Evolutionary conservation across 352 stramenopile species (phyloP).

Genomic region (Phytophthora pluvialis): DNA sequence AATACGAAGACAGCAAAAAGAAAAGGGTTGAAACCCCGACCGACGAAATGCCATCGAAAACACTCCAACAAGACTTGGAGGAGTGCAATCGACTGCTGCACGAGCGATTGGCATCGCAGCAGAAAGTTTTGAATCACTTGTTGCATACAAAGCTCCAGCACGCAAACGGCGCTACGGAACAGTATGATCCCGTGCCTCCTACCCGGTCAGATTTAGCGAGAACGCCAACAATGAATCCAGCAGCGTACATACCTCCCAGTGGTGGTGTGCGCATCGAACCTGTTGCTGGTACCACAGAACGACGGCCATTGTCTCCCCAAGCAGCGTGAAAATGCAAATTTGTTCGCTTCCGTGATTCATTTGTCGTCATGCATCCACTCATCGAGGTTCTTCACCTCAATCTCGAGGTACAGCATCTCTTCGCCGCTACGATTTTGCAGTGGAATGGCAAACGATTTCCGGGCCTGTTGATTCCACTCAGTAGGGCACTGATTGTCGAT

Average conservation of each 20-base stretch:
- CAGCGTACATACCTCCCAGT: neutral
- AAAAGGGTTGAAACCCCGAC: conserved; percentile 21
- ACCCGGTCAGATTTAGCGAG: neutral
- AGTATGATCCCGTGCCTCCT: neutral
- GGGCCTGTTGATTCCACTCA: conserved; percentile 40
- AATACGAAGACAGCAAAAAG: conserved; percentile 12
- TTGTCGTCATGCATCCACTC: conserved; percentile 42
- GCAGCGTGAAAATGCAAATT: conserved; percentile 15
- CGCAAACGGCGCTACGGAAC: neutral
- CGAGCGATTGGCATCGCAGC: conserved; percentile 41
- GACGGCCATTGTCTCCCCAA: conserved; percentile 25
- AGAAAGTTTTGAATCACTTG: conserved; percentile 43
- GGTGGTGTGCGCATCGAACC: neutral
- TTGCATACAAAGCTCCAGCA: conserved; percentile 36
- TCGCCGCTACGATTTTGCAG: conserved; percentile 41
- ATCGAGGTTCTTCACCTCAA: conserved; percentile 56
- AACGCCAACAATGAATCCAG: neutral
- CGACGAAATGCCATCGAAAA: neutral
- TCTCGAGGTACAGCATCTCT: conserved; percentile 54
- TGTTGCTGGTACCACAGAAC: neutral
- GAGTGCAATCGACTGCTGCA: conserved; percentile 43
- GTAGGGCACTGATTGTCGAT: conserved; percentile 57
- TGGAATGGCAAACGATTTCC: conserved; percentile 51
- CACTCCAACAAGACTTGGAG: conserved; percentile 21
- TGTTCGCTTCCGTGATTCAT: neutral